Percentiles rank a stretch among this genome's conserved stretches.
phyloP scores from a whole-genome alignment of 805 yeast genomes.

The Gaillardinia entomophila region DNA sequence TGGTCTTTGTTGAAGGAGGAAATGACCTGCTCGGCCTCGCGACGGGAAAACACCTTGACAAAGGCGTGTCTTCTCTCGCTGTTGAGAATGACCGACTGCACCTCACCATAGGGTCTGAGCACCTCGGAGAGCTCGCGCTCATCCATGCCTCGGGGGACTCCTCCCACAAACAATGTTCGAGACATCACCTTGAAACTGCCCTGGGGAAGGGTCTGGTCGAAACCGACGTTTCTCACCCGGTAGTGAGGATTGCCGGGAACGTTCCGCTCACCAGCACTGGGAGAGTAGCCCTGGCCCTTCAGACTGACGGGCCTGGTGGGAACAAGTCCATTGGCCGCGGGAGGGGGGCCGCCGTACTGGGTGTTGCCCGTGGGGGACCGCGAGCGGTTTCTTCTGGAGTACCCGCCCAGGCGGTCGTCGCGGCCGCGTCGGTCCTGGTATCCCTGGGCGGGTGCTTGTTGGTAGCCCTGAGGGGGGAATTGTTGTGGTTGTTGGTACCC shows the following conservation, averaged over 20 bases:
- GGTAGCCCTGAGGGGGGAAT: not conserved
- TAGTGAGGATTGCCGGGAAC: conserved; percentile 68
- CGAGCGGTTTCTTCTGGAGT: conserved; percentile 48
- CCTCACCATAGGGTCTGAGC: conserved; percentile 82
- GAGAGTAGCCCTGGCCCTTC: conserved; percentile 12
- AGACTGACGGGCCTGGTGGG: conserved; percentile 1
- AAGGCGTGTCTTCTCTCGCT: conserved; percentile 92
- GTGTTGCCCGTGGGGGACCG: conserved; percentile 42
- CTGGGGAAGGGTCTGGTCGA: conserved; percentile 66
- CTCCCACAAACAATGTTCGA: conserved; percentile 91
- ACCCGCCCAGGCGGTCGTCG: conserved; percentile 21
- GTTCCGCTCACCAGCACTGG: conserved; percentile 55
- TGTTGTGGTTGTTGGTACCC: conserved; percentile 4
- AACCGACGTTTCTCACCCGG: conserved; percentile 67
- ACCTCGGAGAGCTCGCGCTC: conserved; percentile 65
- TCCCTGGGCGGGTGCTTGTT: conserved; percentile 11
- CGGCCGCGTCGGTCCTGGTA: conserved; percentile 26
- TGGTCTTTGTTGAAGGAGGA: conserved; percentile 67
- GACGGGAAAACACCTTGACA: conserved; percentile 86
- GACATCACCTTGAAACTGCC: conserved; percentile 79
- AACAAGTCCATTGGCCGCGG: conserved; percentile 3
- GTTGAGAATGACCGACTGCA: conserved; percentile 84
- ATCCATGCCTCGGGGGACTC: conserved; percentile 79
- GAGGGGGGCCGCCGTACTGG: conserved; percentile 9
- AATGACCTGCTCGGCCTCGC: conserved; percentile 83